These are phyloP conservation scores for Amaranthus palmeri DNA, from an alignment of 148 eudicot species.

Conservation along the genomic window DNA sequence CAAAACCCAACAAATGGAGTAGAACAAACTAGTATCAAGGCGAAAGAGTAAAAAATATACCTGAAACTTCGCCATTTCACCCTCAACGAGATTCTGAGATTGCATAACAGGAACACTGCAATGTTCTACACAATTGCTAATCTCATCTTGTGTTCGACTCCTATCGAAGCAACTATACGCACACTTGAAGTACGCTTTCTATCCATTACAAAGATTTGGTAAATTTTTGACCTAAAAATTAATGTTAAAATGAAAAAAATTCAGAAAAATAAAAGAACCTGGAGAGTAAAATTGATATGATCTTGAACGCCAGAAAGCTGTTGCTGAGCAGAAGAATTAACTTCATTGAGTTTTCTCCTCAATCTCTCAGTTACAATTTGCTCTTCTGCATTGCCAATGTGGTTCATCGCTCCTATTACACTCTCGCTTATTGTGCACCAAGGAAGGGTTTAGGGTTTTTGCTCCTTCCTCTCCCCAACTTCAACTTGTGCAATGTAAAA, in stretches of 20 bases:
- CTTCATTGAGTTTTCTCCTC: slow-evolving; percentile 69
- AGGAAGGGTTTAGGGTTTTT: slow-evolving; percentile 7
- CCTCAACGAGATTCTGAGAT: slow-evolving; percentile 69
- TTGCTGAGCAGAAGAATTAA: slow-evolving; percentile 60
- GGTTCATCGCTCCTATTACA: not conserved
- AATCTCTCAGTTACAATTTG: slow-evolving; percentile 63
- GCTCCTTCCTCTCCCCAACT: no score
- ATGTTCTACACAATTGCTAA: slow-evolving; percentile 74
- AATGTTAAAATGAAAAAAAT: not conserved
- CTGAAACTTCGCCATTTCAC: slow-evolving; percentile 83
- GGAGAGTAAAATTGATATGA: slow-evolving; percentile 92
- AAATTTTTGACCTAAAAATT: slow-evolving; percentile 1
- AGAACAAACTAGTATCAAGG: not conserved
- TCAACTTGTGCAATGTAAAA: no score
- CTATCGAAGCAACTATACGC: slow-evolving; percentile 87
- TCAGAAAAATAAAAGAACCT: slow-evolving; percentile 34
- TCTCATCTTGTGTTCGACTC: slow-evolving; percentile 58
- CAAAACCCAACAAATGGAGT: not conserved
- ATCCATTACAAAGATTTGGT: slow-evolving; percentile 9
- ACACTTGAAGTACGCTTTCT: slow-evolving; percentile 85
- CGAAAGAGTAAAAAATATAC: slow-evolving; percentile 21
- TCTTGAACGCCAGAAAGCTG: slow-evolving; percentile 74
- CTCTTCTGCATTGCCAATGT: slow-evolving; percentile 41
- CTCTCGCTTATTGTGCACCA: not conserved
- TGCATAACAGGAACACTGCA: slow-evolving; percentile 72